phyloP scores from a whole-genome alignment of 1,284 basidiomycete genomes.

The Irpex lacteus region DNA sequence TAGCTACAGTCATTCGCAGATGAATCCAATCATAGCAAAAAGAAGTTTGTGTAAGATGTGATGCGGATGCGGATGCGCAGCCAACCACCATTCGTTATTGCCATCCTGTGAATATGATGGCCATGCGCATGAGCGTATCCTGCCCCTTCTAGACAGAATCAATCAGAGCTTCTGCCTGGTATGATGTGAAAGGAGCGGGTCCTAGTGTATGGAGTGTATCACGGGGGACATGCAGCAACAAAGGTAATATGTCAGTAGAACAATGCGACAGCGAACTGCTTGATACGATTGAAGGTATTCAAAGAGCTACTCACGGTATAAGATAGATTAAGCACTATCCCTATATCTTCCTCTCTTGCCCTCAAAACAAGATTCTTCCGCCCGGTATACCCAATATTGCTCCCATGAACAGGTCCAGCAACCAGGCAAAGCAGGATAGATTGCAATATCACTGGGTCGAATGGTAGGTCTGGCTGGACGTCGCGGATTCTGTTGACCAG shows the following conservation, averaged over 20 bases:
- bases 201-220: background rate
- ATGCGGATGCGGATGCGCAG: background rate
- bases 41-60: background rate
- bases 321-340: conserved; percentile 51
- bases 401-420: conserved; percentile 31
- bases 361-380: conserved; percentile 61
- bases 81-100: background rate
- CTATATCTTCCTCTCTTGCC: conserved; percentile 57
- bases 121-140: background rate
- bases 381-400: background rate
- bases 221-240: background rate
- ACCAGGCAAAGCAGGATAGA: conserved; percentile 64
- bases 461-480: conserved; percentile 41
- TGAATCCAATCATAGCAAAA: background rate
- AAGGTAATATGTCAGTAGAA: background rate
- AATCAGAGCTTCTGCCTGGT: background rate
- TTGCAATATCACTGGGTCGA: conserved; percentile 64
- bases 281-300: background rate
- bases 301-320: conserved; percentile 46
- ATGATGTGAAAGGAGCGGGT: background rate
- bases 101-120: background rate
- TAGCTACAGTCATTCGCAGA: background rate
- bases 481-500: conserved; percentile 45
- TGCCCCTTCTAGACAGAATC: background rate
- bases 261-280: background rate